phyloP scores from a whole-genome alignment of 2,329 filamentous ascomycete genomes.

The Alternaria infectoria region DNA sequence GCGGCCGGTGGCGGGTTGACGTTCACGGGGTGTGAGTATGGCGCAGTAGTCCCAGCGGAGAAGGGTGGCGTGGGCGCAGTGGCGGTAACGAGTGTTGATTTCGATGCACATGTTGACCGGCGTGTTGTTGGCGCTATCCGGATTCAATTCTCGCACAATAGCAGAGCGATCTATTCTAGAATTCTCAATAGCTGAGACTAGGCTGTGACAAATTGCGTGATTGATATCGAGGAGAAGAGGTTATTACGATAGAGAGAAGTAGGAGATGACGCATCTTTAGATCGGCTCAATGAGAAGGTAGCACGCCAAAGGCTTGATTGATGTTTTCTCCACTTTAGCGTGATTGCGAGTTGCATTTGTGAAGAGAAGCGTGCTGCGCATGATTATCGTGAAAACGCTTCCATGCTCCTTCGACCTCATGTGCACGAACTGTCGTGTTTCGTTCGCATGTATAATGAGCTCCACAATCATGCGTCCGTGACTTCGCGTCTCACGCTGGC shows the following conservation, averaged over 20 bases:
- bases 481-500: no score
- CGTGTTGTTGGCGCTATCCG: not conserved
- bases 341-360: not conserved
- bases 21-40: not conserved
- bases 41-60: constrained; percentile 21
- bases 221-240: not conserved
- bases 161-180: not conserved
- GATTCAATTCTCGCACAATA: not conserved
- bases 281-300: not conserved
- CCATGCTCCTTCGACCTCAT: not conserved
- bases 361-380: not conserved
- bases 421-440: not conserved
- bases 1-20: constrained; percentile 6
- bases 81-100: constrained; percentile 9
- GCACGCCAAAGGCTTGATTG: not conserved
- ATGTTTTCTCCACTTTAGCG: not conserved
- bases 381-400: not conserved
- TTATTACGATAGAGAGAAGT: no score
- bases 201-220: not conserved
- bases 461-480: no score
- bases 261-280: no score
- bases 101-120: constrained; percentile 19
- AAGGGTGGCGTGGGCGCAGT: constrained; percentile 17
- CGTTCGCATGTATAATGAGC: no score
- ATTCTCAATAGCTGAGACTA: not conserved